Evolutionary conservation across 176 grass and related monocot genomes (phyloP).

Genomic region (Rhynchospora breviuscula): DNA sequence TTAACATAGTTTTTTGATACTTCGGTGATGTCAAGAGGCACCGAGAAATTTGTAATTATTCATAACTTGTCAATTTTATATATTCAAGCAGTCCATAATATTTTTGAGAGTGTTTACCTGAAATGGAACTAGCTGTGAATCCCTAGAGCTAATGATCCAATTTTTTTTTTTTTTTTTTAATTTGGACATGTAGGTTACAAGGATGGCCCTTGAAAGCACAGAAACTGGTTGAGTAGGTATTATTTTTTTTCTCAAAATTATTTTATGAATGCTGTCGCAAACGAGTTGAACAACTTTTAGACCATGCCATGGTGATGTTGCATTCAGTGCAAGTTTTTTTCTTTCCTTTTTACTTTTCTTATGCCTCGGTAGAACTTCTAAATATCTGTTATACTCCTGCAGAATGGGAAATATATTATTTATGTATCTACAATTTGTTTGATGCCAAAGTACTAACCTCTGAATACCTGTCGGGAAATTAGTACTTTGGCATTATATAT

Average conservation of each 20-base stretch:
- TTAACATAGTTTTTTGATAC: neutral
- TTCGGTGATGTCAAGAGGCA: neutral
- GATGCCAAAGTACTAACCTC: no score
- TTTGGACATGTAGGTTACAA: constrained; percentile 61
- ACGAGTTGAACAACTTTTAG: neutral
- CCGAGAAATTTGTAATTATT: neutral
- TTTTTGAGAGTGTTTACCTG: neutral
- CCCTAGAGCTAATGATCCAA: neutral
- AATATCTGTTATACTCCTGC: neutral
- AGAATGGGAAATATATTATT: no score
- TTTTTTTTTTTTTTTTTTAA: constrained; percentile 18
- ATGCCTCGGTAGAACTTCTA: neutral
- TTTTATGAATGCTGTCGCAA: neutral
- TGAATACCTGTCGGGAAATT: no score
- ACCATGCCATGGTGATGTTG: neutral
- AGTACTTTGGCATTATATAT: no score
- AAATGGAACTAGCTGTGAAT: neutral
- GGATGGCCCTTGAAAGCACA: constrained; percentile 94
- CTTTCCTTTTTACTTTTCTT: neutral
- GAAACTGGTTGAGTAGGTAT: constrained; percentile 97
- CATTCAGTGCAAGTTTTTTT: neutral
- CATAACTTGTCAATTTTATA: neutral
- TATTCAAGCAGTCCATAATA: neutral
- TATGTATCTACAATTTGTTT: no score
- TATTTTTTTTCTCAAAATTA: neutral